phyloP scores from a whole-genome alignment of 2,329 filamentous ascomycete species.

The Beauveria sp. region DNA sequence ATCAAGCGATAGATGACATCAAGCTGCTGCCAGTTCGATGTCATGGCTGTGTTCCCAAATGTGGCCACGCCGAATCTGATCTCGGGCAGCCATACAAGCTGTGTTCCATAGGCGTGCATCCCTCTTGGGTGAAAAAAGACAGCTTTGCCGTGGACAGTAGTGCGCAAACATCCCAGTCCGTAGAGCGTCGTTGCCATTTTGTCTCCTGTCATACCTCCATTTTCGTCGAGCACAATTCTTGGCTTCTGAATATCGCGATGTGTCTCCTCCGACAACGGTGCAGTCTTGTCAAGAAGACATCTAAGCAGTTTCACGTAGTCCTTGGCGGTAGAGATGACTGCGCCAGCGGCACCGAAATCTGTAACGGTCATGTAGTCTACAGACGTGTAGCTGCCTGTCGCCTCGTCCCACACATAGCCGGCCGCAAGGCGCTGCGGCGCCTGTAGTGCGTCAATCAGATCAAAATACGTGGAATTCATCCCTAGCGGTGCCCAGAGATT shows the following conservation, averaged over 20 bases:
- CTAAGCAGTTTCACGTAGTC: conserved; percentile 47
- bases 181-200: not conserved
- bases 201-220: not conserved
- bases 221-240: not conserved
- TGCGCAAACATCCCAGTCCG: conserved; percentile 5
- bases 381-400: conserved; percentile 18
- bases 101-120: not conserved
- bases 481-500: conserved; percentile 37
- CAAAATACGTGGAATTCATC: conserved; percentile 37
- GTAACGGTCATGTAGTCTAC: conserved; percentile 11
- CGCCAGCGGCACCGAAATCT: conserved; percentile 33
- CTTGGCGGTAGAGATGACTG: conserved; percentile 36
- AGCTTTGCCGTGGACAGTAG: conserved; percentile 5
- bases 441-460: conserved; percentile 19
- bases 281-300: conserved; percentile 31
- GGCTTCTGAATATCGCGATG: conserved; percentile 18
- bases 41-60: no score
- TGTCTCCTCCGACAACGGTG: conserved; percentile 18
- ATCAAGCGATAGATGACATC: no score
- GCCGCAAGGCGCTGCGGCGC: conserved; percentile 27
- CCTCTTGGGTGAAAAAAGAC: conserved; percentile 2
- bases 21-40: no score
- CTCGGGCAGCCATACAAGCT: not conserved
- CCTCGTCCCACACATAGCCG: conserved; percentile 33
- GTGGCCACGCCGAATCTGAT: not conserved